Conservation (phyloP, 73 alveolate genomes). For the Chromera velia region DNA sequence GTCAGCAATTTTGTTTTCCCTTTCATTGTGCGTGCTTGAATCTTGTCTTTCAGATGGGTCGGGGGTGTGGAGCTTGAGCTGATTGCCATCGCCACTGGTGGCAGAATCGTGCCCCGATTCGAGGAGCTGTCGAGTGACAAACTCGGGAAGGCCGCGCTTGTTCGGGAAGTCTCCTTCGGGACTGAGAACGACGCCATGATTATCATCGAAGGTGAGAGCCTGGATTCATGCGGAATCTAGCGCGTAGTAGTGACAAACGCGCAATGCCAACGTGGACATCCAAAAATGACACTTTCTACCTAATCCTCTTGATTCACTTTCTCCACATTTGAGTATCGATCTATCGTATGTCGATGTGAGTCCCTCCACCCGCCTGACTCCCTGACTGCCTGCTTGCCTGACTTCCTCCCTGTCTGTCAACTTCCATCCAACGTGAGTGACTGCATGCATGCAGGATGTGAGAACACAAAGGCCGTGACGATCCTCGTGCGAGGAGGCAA, state of each 20-base stretch:
- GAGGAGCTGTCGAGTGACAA: slow-evolving; percentile 83
- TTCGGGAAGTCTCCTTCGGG: slow-evolving; percentile 89
- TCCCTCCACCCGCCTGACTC: neutral
- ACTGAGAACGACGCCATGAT: slow-evolving; percentile 89
- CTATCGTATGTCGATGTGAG: neutral
- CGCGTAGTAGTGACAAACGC: neutral
- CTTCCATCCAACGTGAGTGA: neutral
- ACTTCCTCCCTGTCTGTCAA: neutral
- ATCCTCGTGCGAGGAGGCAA: slow-evolving; percentile 68
- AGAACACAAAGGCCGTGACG: slow-evolving; percentile 75
- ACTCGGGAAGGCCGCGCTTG: slow-evolving; percentile 84
- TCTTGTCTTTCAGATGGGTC: slow-evolving; percentile 87
- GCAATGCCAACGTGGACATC: too few relatives aligned
- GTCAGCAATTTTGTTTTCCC: too few relatives aligned
- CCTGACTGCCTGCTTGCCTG: too few relatives aligned
- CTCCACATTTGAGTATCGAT: too few relatives aligned
- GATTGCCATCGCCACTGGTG: slow-evolving; percentile 97
- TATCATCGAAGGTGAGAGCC: slow-evolving; percentile 63
- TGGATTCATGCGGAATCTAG: too few relatives aligned
- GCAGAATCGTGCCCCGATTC: slow-evolving; percentile 56
- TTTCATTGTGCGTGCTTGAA: slow-evolving; percentile 1
- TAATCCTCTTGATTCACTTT: too few relatives aligned
- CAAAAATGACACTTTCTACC: too few relatives aligned
- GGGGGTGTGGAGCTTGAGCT: slow-evolving; percentile 98
- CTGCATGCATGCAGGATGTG: slow-evolving; percentile 46